Evolutionary conservation across 345 rosid genomes (phyloP), one percentile per base, ranked within the genome.

Genomic region (Laguncularia racemosa): DNA sequence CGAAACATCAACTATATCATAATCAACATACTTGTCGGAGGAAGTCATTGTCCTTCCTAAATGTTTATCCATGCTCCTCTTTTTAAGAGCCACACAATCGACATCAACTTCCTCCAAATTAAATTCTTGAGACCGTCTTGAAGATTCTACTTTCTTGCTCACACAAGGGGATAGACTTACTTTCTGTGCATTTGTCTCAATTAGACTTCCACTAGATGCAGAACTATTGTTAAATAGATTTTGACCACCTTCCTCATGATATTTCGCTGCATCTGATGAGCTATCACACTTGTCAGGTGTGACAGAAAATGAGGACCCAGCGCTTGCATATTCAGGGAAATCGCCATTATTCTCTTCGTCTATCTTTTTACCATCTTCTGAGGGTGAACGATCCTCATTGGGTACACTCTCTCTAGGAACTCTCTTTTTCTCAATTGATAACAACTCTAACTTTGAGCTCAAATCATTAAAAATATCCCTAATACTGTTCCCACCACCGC

Each of bases 391-490:
- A 49, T 52, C 74, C 60, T 56, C 70, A 45, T 45, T 62, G 26
- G 18, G 60, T 50, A 23, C 58, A 73, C 50, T 51, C 33, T 21
- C 76, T 62, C 63, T 59, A 45, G 85, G 76, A 15, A 23, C 65
- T 63, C 55, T 58, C 60, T 60, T 82, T 73, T 74, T 87, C 68
- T 93, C 79, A 65, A 93, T 85, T 2, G 96, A 85, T 76, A 87
- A 58, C 26, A 85, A 68, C 57, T 83, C 92, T 55, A 93, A 85
- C 85, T 74, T 85, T 2, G 85, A 73, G 68, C 77, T 89, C 74
- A 93, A 70, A 50, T 81, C 85, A 61, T 76, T 77, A 57, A 93
- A 81, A 71, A 87, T 85, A 78, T 87, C 88, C 74, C 85, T 76
- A 57, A 93, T 85, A 63, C 89, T 33, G 40, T 33, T 33, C 40